Percentiles rank a stretch among this genome's conserved stretches.
Conservation (phyloP, 164 flowering plant genomes). For the Cinnamomum chago region DNA sequence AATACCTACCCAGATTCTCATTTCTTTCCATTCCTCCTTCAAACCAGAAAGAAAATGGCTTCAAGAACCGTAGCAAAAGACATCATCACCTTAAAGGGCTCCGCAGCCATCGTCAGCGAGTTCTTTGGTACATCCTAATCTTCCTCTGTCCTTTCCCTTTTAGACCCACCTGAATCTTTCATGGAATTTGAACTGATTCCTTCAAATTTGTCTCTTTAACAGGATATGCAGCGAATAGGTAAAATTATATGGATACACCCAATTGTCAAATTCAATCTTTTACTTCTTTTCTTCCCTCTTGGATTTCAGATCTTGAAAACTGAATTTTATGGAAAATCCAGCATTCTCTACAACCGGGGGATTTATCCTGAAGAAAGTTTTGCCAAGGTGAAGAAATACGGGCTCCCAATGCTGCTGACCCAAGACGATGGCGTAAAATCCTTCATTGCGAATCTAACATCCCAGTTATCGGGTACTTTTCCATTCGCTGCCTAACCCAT, state of each 20-base stretch:
- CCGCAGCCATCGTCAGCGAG: slow-evolving; percentile 97
- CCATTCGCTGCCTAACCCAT: neutral
- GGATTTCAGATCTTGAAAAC: neutral
- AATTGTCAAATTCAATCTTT: neutral
- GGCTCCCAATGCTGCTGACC: slow-evolving; percentile 91
- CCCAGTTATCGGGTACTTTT: slow-evolving; percentile 74
- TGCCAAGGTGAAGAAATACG: slow-evolving; percentile 89
- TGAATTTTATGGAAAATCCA: slow-evolving; percentile 16
- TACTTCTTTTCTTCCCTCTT: neutral
- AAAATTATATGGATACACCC: neutral
- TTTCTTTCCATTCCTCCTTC: neutral
- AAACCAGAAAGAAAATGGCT: slow-evolving; percentile 40
- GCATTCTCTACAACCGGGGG: slow-evolving; percentile 88
- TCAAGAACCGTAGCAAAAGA: slow-evolving; percentile 77
- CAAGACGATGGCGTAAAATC: slow-evolving; percentile 86
- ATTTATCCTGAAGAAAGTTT: slow-evolving; percentile 93
- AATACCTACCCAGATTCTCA: neutral
- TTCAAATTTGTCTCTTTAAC: slow-evolving; percentile 14
- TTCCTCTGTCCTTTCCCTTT: neutral
- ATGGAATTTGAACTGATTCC: slow-evolving; percentile 1
- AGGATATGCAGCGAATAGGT: slow-evolving; percentile 99
- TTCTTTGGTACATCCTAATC: slow-evolving; percentile 55
- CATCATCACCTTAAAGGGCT: slow-evolving; percentile 88
- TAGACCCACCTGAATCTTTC: neutral
- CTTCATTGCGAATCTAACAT: slow-evolving; percentile 65